These are phyloP conservation scores for Calonectria henricotiae DNA, from an alignment of 2,329 filamentous ascomycete genomes.

Conservation along the genomic window DNA sequence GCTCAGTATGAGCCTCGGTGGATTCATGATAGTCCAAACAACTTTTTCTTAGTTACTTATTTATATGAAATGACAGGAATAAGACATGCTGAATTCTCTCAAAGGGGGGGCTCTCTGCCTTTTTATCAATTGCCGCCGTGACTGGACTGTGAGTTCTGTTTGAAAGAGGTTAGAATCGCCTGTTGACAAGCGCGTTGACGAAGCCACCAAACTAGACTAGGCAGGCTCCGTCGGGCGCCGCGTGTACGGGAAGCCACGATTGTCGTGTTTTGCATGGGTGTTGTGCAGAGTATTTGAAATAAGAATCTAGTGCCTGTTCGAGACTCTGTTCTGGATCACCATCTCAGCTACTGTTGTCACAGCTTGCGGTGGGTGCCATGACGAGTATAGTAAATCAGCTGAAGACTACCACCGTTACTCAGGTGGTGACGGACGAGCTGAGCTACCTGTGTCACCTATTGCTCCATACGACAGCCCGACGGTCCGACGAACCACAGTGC, in stretches of 20 bases:
- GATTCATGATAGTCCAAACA: neutral
- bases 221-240: neutral
- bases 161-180: neutral
- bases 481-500: neutral
- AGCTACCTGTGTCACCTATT: neutral
- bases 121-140: neutral
- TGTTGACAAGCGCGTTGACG: neutral
- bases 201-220: neutral
- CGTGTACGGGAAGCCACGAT: conserved; percentile 16
- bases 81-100: neutral
- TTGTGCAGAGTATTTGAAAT: neutral
- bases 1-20: neutral
- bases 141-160: neutral
- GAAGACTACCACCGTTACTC: neutral
- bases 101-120: no score
- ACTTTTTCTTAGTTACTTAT: neutral
- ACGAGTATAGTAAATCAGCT: neutral
- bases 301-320: neutral
- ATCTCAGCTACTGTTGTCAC: neutral
- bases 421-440: neutral
- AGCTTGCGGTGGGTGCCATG: neutral
- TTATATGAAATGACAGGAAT: conserved; percentile 13
- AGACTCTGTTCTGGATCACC: conserved; percentile 3
- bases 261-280: neutral
- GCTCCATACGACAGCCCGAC: neutral